Evolutionary conservation across 129 eudicot species (phyloP).

Genomic region (Scalesia atractyloides): DNA sequence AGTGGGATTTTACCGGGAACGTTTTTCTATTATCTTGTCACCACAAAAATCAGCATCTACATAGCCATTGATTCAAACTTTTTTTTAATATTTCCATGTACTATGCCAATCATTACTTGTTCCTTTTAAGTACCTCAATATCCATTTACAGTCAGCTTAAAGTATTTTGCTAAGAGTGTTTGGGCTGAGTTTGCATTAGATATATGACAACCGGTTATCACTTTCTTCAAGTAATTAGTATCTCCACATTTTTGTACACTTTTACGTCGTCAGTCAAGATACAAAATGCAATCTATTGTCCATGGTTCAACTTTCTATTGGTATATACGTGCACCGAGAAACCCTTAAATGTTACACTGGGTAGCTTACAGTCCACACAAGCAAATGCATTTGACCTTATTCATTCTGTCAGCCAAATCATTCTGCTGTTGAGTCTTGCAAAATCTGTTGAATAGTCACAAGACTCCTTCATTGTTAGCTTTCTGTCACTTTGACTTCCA

Average conservation of each 20-base stretch:
- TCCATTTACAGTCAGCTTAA: not conserved
- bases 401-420: not conserved
- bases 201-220: not conserved
- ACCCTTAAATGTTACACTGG: not conserved
- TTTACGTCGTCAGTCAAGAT: too few relatives aligned
- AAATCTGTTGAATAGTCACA: not conserved
- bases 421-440: not conserved
- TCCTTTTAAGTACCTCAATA: too few relatives aligned
- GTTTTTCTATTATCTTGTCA: too few relatives aligned
- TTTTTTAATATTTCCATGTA: too few relatives aligned
- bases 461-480: not conserved
- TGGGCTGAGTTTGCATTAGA: not conserved
- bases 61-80: too few relatives aligned
- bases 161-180: not conserved
- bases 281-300: too few relatives aligned
- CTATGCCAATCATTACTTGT: too few relatives aligned
- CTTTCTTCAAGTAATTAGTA: too few relatives aligned
- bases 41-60: too few relatives aligned
- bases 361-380: not conserved
- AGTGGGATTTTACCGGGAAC: too few relatives aligned
- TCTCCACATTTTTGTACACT: not conserved
- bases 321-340: too few relatives aligned
- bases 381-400: not conserved
- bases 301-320: too few relatives aligned
- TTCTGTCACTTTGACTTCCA: not conserved